Conservation (phyloP, 345 rosid species). For the Salix viminalis region DNA sequence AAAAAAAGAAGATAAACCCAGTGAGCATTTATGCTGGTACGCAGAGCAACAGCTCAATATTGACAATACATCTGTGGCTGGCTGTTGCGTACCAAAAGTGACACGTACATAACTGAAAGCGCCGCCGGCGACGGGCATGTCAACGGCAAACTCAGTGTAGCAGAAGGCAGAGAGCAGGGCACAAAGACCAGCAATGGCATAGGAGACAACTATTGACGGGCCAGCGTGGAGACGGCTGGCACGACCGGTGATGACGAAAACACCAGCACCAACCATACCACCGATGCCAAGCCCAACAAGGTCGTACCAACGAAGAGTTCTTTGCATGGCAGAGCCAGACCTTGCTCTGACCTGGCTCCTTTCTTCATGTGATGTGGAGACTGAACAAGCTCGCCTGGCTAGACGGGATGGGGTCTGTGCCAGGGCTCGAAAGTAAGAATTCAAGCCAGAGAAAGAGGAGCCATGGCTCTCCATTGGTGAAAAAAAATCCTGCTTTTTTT, state of each 20-base stretch:
- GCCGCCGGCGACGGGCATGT: conserved; percentile 97
- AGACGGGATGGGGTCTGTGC: conserved; percentile 65
- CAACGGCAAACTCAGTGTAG: conserved; percentile 96
- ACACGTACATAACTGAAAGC: conserved; percentile 90
- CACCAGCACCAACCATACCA: conserved; percentile 98
- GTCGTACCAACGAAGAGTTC: conserved; percentile 78
- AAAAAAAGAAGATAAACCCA: background rate
- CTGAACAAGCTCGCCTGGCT: conserved; percentile 59
- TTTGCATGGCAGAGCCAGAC: conserved; percentile 65
- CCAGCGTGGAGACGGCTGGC: conserved; percentile 65
- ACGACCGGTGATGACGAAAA: conserved; percentile 72
- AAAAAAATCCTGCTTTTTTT: background rate
- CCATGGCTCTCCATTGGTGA: conserved; percentile 24
- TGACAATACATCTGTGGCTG: background rate
- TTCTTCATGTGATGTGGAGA: conserved; percentile 68
- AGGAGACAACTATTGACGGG: conserved; percentile 73
- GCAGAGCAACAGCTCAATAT: background rate
- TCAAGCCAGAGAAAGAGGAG: conserved; percentile 51
- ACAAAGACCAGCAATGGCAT: conserved; percentile 94
- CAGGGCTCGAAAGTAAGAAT: conserved; percentile 59
- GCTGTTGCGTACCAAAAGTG: conserved; percentile 55
- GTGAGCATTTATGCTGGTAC: background rate
- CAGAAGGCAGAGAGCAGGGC: conserved; percentile 95
- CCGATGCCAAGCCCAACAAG: conserved; percentile 85
- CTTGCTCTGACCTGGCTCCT: conserved; percentile 52